These are phyloP conservation scores for Candida mattraensis DNA, from an alignment of 805 yeast species.

Conservation along the genomic window DNA sequence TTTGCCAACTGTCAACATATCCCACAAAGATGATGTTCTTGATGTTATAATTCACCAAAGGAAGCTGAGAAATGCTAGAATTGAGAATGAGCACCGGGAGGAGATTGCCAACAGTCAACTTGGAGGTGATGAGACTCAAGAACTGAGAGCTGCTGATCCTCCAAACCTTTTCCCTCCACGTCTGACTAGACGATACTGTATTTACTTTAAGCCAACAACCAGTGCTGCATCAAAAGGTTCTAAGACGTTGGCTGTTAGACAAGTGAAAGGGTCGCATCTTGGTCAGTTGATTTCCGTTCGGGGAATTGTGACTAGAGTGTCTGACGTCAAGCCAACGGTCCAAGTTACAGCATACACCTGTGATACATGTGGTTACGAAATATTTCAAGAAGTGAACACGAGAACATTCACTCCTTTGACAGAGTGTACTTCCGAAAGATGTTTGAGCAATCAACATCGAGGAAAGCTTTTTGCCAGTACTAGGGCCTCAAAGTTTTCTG, in stretches of 20 bases:
- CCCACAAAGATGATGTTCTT: constrained; percentile 83
- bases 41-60: constrained; percentile 94
- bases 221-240: constrained; percentile 35
- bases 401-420: constrained; percentile 82
- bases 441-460: constrained; percentile 73
- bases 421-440: constrained; percentile 82
- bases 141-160: constrained; percentile 20
- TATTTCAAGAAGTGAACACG: constrained; percentile 90
- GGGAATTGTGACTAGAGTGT: constrained; percentile 92
- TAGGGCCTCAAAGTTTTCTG: constrained; percentile 91
- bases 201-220: constrained; percentile 83
- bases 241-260: constrained; percentile 83
- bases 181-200: constrained; percentile 79
- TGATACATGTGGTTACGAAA: constrained; percentile 95
- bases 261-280: constrained; percentile 76
- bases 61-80: constrained; percentile 73
- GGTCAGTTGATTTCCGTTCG: constrained; percentile 89
- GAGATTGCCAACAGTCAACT: constrained; percentile 50
- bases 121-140: constrained; percentile 21
- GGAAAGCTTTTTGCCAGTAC: constrained; percentile 92
- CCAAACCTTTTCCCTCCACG: constrained; percentile 76
- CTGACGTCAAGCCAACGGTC: constrained; percentile 93
- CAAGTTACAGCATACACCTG: constrained; percentile 94
- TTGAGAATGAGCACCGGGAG: constrained; percentile 64
- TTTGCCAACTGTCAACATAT: constrained; percentile 74